Percentiles rank a stretch among this genome's conserved stretches.
These are phyloP conservation scores for Diplogelasinospora grovesii DNA, from an alignment of 495 filamentous ascomycete species.

Conservation along the genomic window DNA sequence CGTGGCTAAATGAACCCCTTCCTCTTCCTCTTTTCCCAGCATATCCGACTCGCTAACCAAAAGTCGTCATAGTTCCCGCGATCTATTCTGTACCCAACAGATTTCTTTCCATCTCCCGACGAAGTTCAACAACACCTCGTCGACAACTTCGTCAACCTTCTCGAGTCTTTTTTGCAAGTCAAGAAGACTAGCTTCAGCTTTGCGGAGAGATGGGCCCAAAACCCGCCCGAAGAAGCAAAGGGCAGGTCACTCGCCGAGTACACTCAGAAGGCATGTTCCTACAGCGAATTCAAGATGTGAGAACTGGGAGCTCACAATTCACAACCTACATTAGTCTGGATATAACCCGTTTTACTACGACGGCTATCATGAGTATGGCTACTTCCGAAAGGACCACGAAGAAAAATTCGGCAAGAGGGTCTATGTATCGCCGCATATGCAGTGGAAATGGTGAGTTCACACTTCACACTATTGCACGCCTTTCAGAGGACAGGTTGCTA, in stretches of 20 bases:
- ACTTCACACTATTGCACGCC: too few species aligned
- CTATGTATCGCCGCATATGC: slow-evolving; percentile 1
- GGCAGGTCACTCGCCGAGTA: slow-evolving; percentile 1
- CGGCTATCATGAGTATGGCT: background rate
- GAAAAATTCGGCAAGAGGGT: background rate
- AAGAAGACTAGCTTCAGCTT: slow-evolving; percentile 3
- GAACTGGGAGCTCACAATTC: background rate
- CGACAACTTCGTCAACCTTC: background rate
- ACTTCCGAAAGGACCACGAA: background rate
- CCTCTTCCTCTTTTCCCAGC: too few species aligned
- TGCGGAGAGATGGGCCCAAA: slow-evolving; percentile 1
- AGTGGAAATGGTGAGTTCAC: slow-evolving; percentile 1
- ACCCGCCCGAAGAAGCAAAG: background rate
- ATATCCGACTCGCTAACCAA: background rate
- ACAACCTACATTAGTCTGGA: too few species aligned
- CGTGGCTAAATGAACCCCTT: background rate
- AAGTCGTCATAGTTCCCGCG: slow-evolving; percentile 1
- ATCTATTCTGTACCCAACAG: slow-evolving; percentile 1
- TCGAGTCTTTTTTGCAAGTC: background rate
- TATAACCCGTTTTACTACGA: slow-evolving; percentile 4
- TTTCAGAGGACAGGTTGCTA: too few species aligned
- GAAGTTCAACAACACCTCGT: background rate
- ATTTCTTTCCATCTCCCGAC: background rate
- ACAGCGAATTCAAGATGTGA: background rate
- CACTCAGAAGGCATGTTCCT: background rate